Evolutionary conservation across 106 monocot genomes (phyloP), one percentile per base, ranked within the genome.

Genomic region (Chionographis japonica): DNA sequence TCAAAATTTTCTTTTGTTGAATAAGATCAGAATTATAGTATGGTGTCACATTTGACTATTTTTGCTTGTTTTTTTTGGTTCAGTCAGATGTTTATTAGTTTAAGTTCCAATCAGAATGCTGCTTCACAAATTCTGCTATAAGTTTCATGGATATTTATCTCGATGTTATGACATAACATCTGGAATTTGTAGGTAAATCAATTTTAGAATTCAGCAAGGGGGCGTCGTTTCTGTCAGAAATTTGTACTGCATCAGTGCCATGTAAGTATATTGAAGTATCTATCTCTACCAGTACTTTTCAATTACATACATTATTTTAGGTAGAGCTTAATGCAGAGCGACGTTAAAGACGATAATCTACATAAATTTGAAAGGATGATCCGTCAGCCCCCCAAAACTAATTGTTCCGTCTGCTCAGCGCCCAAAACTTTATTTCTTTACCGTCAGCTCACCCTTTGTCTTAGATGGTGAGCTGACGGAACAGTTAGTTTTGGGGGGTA

Each of bases 181-280:
- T 58, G 39, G 16, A 36, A 66, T 13, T 50, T 70, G 54, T 62
- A 97, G 95, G 86, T 53, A 74, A 77, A 68, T 80, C 86, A 14
- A 70, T 67, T 37, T 63, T 98, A 66, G 92, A 90, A 68, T 92
- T 98, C 65, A 81, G 65, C 62, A 92, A 93, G 17, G 97, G 92
- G 40, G 58, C 72, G 35, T 67, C 84, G 61, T 98, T 98, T 75
- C 65, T 78, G 49, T 85, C 89, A 63, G 90, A 92, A 73, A 38
- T 98, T 39, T 61, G 66, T 68, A 98, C 89, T 51, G 52, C 76
- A n/a, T 66, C 85, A 67, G 61, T 55, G 7, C 83, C 82, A 71
- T 92, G 92, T 93, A 83, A 86, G 95, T 84, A 40, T 52, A 54
- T 65, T 18, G 41, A 43, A 14, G 12, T 54, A 5, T 46, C 38